phyloP scores from a whole-genome alignment of 495 filamentous ascomycete species.

The Hypoxylon intermedium region DNA sequence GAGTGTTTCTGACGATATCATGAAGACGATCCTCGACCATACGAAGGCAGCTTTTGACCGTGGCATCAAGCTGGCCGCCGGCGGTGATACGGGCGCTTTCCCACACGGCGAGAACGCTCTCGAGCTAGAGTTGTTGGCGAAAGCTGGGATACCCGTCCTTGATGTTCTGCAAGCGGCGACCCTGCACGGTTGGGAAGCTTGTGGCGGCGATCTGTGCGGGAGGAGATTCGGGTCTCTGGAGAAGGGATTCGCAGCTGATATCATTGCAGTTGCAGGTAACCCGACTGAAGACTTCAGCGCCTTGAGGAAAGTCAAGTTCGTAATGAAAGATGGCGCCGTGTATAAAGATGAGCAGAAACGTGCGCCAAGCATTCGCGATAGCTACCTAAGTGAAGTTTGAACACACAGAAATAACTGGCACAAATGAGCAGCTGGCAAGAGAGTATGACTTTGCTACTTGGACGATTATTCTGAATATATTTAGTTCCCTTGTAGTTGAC shows the following conservation, averaged over 20 bases:
- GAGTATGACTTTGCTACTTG: too few relatives aligned
- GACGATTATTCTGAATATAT: too few relatives aligned
- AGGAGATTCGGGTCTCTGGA: constrained; percentile 58
- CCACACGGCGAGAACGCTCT: constrained; percentile 58
- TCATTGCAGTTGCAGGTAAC: constrained; percentile 53
- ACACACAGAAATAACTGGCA: too few relatives aligned
- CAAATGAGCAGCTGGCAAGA: too few relatives aligned
- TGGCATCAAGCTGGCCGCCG: constrained; percentile 55
- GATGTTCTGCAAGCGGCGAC: constrained; percentile 56
- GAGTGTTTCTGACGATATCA: constrained; percentile 6
- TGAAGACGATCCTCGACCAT: constrained; percentile 37
- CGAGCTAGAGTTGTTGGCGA: constrained; percentile 59
- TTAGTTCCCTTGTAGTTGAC: too few relatives aligned
- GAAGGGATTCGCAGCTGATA: constrained; percentile 56
- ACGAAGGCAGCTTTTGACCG: constrained; percentile 46
- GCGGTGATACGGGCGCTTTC: constrained; percentile 61
- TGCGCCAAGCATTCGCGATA: background rate
- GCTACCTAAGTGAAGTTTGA: background rate
- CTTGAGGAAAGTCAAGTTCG: constrained; percentile 56
- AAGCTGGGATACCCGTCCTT: constrained; percentile 57
- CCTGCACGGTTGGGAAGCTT: constrained; percentile 59
- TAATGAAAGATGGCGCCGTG: constrained; percentile 60
- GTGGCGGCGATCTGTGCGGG: constrained; percentile 57
- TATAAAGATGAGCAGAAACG: constrained; percentile 42
- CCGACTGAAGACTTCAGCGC: constrained; percentile 46